Evolutionary conservation across 1,284 basidiomycete genomes (phyloP), one percentile per base, ranked within the genome.

Genomic region (Hemileia vastatrix): DNA sequence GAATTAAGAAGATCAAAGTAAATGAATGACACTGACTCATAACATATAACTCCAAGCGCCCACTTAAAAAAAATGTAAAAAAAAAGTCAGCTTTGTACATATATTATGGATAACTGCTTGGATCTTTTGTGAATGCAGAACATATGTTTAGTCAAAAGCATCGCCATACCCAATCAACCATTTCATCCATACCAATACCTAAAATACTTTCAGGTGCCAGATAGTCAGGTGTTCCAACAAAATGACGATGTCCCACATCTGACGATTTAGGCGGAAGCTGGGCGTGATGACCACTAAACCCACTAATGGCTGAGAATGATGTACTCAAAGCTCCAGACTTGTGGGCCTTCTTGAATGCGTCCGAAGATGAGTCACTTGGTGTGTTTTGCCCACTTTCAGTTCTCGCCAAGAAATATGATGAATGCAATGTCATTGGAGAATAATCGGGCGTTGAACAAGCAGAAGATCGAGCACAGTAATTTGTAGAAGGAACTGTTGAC

Each of bases 41-140:
- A 98, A 27, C 92, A 87, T 71, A 99, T 95, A 50, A 97, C 92
- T 65, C 95, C 95, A 36, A 98, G 82, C 13, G 95, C 95, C 95
- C 95, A 99, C 79, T 77, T 63, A n/a, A 11, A 44, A 59, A 27
- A 43, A 36, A 40, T 54, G 11, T 56, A 51, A 36, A 53, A 40
- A 51, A 40, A 32, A 27, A 40, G 45, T 67, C 55, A 65, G 63
- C 4, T 4, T n/a, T 23, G 24, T 32, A 43, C 53, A 27, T 3
- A 44, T 45, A 1, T 24, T 11, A 6, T 21, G 23, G 13, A 6
- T 6, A 31, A 21, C 9, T 53, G 4, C 18, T 44, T 36, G n/a
- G 13, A 31, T 33, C 50, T 21, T 36, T 86, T 86, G 67, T 67
- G 62, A 64, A 43, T 18, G 13, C 21, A 8, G 15, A 49, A 24